These are phyloP conservation scores for Mucuna pruriens DNA, from an alignment of 306 rosid species.

Conservation along the genomic window DNA sequence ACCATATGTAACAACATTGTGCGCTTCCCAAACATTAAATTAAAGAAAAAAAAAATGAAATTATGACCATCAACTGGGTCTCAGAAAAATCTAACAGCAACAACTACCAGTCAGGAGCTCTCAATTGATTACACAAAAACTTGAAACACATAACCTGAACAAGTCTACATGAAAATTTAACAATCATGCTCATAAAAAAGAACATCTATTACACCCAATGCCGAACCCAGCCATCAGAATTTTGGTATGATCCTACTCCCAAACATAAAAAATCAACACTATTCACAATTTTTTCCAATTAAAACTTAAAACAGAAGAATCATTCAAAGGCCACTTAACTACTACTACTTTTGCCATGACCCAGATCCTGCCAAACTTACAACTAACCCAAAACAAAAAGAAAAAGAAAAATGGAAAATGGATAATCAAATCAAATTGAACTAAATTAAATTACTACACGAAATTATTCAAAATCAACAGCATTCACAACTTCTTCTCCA, in stretches of 20 bases:
- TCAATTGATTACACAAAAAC: background rate
- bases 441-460: background rate
- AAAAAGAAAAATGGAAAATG: background rate
- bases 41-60: background rate
- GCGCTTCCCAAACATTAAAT: background rate
- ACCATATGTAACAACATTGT: background rate
- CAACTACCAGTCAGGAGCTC: background rate
- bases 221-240: conserved; percentile 3
- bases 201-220: background rate
- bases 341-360: background rate
- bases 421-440: background rate
- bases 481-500: background rate
- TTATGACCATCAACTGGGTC: background rate
- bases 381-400: background rate
- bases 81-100: background rate
- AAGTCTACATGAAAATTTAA: background rate
- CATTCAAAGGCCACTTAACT: background rate
- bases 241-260: background rate
- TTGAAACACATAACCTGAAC: background rate
- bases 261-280: background rate
- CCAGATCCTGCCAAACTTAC: background rate
- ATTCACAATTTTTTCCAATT: background rate
- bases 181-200: background rate
- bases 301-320: conserved; percentile 10
- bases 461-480: background rate